These are phyloP conservation scores for Jatropha podagrica DNA, from an alignment of 441 rosid genomes.

Conservation along the genomic window DNA sequence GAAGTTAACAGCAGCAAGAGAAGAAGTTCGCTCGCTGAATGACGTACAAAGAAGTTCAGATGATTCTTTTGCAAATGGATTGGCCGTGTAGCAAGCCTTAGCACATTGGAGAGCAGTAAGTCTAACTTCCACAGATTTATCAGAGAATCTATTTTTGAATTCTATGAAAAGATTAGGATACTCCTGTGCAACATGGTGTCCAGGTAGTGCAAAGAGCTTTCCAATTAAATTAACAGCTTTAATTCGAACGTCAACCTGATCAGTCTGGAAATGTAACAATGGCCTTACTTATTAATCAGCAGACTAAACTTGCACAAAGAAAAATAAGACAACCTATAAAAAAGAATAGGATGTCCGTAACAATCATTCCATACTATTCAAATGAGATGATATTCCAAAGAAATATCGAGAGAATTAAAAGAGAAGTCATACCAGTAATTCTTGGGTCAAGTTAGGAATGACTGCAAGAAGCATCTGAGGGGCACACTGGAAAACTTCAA, in stretches of 20 bases:
- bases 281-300: constrained; percentile 22
- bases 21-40: constrained; percentile 19
- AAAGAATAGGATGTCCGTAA: neutral
- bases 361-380: neutral
- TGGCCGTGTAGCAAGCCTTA: constrained; percentile 65
- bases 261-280: constrained; percentile 57
- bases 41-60: constrained; percentile 64
- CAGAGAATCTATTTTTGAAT: constrained; percentile 87
- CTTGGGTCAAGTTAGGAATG: constrained; percentile 75
- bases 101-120: constrained; percentile 69
- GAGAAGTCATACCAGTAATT: constrained; percentile 61
- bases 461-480: constrained; percentile 81
- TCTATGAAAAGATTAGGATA: constrained; percentile 68
- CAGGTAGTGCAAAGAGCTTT: constrained; percentile 66
- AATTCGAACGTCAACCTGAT: constrained; percentile 93
- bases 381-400: neutral
- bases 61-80: constrained; percentile 59
- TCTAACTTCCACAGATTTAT: constrained; percentile 93
- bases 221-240: constrained; percentile 87
- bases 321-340: neutral
- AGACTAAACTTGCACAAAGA: neutral
- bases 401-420: constrained; percentile 17
- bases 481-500: constrained; percentile 63
- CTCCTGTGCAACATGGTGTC: constrained; percentile 47
- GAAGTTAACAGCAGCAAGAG: constrained; percentile 20